Base-by-base conservation (phyloP, 164 flowering plant species). In the Taxillus chinensis region DNA sequence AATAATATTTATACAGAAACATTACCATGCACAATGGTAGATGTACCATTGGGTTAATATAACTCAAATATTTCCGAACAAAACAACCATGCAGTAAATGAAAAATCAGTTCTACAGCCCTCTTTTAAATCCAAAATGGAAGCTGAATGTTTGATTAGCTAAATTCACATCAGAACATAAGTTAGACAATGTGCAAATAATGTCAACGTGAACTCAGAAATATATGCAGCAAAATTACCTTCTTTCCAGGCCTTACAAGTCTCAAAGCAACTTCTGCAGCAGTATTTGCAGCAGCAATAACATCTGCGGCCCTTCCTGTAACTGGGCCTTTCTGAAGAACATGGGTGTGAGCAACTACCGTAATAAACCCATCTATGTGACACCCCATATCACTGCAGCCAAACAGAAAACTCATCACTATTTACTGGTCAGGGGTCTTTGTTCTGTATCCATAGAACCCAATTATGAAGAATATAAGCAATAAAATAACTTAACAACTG, bases 241-340 rank as follows among this genome's bases (percentile, higher is more conserved):
- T 92, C 55, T 67, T 85, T 41, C 98, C 96, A 0, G 97, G 98
- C 74, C 89, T 83, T 8, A 90, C 89, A 66, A 90, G 96, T 78
- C 97, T 85, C 71, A 90, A 61, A 17, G 97, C 96, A 70, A 93
- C 97, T 68, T 93, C 96, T 48, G 95, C 96, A 55, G 97, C 97
- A 65, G 95, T 86, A 65, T 93, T 89, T 27, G 95, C 88, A 7
- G 97, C 97, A 6, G 96, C 86, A 78, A 93, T 71, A 41, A 84
- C 96, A 84, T 93, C 99, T 50, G 99, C 99, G 59, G 85, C 84
- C 64, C 90, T 80, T 2, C 99, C 99, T 0, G 86, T 83, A 8
- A 93, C 80, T 10, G 97, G 91, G 14, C 95, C 98, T 41, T 68
- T 75, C 67, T 86, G 95, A 63, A 93, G 79, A 57, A 83, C 91